Evolutionary conservation across 2,329 filamentous ascomycete genomes (phyloP).

Genomic region (Penicillium sp.): DNA sequence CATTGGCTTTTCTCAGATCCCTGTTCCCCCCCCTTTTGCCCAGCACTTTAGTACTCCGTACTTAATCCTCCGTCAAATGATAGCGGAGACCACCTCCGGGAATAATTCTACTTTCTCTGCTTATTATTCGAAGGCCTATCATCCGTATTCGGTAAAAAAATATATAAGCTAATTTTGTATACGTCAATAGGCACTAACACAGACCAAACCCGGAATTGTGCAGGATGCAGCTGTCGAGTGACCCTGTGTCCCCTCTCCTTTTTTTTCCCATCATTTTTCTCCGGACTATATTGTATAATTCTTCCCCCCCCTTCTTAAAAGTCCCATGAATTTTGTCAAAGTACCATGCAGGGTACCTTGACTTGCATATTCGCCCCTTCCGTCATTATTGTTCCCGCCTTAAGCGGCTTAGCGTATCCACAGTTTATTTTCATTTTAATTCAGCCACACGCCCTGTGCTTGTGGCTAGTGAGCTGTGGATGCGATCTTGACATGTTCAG

Average conservation of each 20-base stretch:
- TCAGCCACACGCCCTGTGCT: neutral
- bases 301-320: neutral
- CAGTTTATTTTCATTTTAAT: conserved; percentile 4
- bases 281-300: neutral
- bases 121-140: neutral
- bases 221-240: conserved; percentile 18
- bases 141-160: neutral
- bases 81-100: neutral
- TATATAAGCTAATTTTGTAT: neutral
- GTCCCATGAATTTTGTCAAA: neutral
- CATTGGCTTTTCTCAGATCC: conserved; percentile 15
- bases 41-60: conserved; percentile 1
- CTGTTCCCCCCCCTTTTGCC: conserved; percentile 12
- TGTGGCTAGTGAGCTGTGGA: conserved; percentile 3
- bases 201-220: conserved; percentile 20
- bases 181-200: conserved; percentile 16
- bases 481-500: neutral
- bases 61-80: neutral
- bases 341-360: conserved; percentile 17
- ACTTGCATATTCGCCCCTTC: conserved; percentile 26
- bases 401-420: conserved; percentile 13
- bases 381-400: conserved; percentile 20
- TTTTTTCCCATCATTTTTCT: conserved; percentile 6
- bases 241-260: conserved; percentile 7
- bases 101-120: neutral